A percentile compares a stretch with the other conserved stretches of the same genome.
phyloP scores from a whole-genome alignment of 2,329 filamentous ascomycete genomes.

The Talaromyces sp. region DNA sequence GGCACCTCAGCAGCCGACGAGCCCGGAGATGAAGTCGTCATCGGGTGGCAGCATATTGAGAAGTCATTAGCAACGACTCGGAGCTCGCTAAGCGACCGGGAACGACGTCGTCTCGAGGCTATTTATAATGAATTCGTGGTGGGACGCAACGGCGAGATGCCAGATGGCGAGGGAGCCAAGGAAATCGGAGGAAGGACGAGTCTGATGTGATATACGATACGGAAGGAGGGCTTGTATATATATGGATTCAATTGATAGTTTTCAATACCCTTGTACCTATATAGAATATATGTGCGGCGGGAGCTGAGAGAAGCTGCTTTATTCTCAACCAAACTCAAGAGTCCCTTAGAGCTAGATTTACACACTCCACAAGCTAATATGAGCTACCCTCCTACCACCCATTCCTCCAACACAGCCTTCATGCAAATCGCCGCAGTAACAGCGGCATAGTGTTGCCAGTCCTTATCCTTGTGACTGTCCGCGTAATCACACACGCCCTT shows the following conservation, averaged over 20 bases:
- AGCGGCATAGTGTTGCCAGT: conserved; percentile 15
- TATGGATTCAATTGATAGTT: neutral
- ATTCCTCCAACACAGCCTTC: conserved; percentile 7
- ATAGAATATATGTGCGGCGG: neutral
- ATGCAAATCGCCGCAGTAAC: conserved; percentile 5
- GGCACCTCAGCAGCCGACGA: conserved; percentile 1
- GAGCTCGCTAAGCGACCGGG: conserved; percentile 74
- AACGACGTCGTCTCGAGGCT: conserved; percentile 65
- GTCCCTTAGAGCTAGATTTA: no score
- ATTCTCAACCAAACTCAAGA: no score
- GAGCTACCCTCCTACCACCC: neutral
- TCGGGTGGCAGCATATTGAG: conserved; percentile 77
- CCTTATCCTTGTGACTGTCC: conserved; percentile 16
- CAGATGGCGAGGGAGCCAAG: conserved; percentile 81
- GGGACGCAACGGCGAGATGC: conserved; percentile 91
- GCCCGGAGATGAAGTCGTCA: conserved; percentile 62
- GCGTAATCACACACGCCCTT: conserved; percentile 16
- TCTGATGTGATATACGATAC: conserved; percentile 62
- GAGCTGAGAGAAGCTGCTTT: no score
- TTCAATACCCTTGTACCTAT: neutral
- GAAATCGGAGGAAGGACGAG: conserved; percentile 91
- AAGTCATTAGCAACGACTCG: conserved; percentile 71
- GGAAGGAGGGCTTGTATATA: neutral
- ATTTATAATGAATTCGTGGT: conserved; percentile 94
- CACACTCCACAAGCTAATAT: neutral